phyloP scores from a whole-genome alignment of 177 flowering plant genomes.

The Vitis hybrid region DNA sequence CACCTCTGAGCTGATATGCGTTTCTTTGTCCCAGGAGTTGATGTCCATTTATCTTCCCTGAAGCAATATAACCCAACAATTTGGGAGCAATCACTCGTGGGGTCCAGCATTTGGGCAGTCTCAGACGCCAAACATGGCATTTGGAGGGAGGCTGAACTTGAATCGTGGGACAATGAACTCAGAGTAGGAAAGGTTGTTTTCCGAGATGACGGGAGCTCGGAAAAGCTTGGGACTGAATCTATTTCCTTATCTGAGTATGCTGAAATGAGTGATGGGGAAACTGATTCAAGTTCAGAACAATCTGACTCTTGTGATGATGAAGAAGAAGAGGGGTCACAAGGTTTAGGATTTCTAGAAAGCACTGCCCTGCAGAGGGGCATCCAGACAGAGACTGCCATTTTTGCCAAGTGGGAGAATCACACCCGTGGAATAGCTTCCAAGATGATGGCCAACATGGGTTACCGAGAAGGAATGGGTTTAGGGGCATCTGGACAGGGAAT shows the following conservation, averaged over 20 bases:
- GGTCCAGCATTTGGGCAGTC: slow-evolving; percentile 79
- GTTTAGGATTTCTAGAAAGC: slow-evolving; percentile 75
- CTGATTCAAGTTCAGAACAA: slow-evolving; percentile 42
- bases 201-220: slow-evolving; percentile 72
- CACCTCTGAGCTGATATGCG: slow-evolving; percentile 5
- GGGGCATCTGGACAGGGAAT: slow-evolving; percentile 86
- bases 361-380: slow-evolving; percentile 56
- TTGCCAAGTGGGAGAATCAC: slow-evolving; percentile 96
- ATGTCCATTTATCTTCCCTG: slow-evolving; percentile 65
- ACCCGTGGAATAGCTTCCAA: slow-evolving; percentile 95
- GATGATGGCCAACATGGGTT: slow-evolving; percentile 99
- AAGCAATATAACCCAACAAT: slow-evolving; percentile 58
- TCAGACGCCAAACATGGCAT: slow-evolving; percentile 57
- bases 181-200: slow-evolving; percentile 65
- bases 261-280: slow-evolving; percentile 48
- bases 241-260: slow-evolving; percentile 74
- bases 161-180: slow-evolving; percentile 73
- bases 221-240: slow-evolving; percentile 54
- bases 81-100: slow-evolving; percentile 77
- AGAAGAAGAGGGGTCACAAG: slow-evolving; percentile 56
- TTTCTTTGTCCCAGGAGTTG: slow-evolving; percentile 53
- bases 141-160: slow-evolving; percentile 90
- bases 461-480: slow-evolving; percentile 92
- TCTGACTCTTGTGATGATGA: slow-evolving; percentile 62
- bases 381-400: slow-evolving; percentile 81